Evolutionary conservation across 495 filamentous ascomycete species (phyloP).

Genomic region (Chaetomium fimeti): DNA sequence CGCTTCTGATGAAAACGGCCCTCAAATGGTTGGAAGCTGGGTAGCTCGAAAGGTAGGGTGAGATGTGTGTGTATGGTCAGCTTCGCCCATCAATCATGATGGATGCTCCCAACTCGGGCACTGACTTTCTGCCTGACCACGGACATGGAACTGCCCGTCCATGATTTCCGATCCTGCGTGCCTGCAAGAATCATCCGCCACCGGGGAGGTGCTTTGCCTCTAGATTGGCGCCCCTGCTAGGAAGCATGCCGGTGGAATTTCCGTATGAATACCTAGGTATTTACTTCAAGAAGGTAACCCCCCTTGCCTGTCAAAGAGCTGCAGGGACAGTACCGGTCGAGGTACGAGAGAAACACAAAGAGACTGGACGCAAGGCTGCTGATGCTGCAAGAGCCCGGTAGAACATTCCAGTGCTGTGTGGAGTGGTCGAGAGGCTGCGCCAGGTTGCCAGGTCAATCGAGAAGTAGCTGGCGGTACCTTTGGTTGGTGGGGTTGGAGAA

Average conservation of each 20-base stretch:
- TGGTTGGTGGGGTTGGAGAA: conserved; percentile 37
- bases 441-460: conserved; percentile 34
- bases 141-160: too few relatives aligned
- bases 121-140: too few relatives aligned
- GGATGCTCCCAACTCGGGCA: too few relatives aligned
- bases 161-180: too few relatives aligned
- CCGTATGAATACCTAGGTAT: too few relatives aligned
- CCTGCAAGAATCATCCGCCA: too few relatives aligned
- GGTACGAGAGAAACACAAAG: neutral
- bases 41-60: neutral
- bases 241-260: too few relatives aligned
- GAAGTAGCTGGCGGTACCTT: conserved; percentile 35
- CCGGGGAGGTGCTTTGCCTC: too few relatives aligned
- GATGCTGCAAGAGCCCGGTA: conserved; percentile 17
- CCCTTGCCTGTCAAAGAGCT: too few relatives aligned
- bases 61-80: neutral
- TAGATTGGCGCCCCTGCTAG: too few relatives aligned
- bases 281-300: too few relatives aligned
- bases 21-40: neutral
- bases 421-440: conserved; percentile 24
- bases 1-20: neutral
- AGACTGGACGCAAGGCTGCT: conserved; percentile 17
- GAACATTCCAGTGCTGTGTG: conserved; percentile 35
- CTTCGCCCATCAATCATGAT: neutral
- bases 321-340: neutral